Evolutionary conservation across 805 yeast species (phyloP).

Genomic region (Metschnikowia dekortorum): DNA sequence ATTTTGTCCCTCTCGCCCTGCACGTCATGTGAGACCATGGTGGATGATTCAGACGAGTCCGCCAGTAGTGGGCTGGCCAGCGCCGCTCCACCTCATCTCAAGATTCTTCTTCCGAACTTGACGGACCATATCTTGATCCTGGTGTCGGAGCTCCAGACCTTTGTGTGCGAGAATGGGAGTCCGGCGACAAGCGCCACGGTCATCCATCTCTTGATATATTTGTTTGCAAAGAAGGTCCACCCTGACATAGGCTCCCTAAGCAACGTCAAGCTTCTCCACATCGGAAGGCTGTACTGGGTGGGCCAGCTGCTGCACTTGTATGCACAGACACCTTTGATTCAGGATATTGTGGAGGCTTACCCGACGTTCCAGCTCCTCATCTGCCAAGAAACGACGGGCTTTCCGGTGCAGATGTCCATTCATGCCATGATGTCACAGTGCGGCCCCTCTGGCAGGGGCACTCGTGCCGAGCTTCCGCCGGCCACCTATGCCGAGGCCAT

Average conservation of each 20-base stretch:
- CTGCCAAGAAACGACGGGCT: background rate
- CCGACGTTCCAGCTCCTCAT: slow-evolving; percentile 15
- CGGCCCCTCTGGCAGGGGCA: background rate
- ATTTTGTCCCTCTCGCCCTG: slow-evolving; percentile 13
- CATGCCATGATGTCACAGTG: background rate
- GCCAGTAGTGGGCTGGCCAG: no score
- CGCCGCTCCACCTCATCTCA: background rate
- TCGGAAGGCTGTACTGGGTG: slow-evolving; percentile 11
- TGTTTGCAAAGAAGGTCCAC: slow-evolving; percentile 6
- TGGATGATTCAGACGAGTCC: background rate
- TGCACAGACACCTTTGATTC: slow-evolving; percentile 5
- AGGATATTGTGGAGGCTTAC: slow-evolving; percentile 4
- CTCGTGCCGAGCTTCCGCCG: background rate
- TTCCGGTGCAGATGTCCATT: slow-evolving; percentile 7
- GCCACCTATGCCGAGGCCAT: slow-evolving; percentile 19
- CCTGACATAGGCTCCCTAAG: slow-evolving; percentile 6
- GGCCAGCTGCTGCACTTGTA: slow-evolving; percentile 8
- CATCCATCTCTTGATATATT: slow-evolving; percentile 12
- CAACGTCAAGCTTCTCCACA: slow-evolving; percentile 14
- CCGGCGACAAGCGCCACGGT: slow-evolving; percentile 1
- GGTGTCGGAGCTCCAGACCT: slow-evolving; percentile 7
- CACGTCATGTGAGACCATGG: slow-evolving; percentile 10
- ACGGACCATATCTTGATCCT: slow-evolving; percentile 7
- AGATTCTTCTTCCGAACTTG: slow-evolving; percentile 14
- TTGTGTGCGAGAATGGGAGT: slow-evolving; percentile 1